Evolutionary conservation across 1,284 basidiomycete genomes (phyloP).

Genomic region (Xanthoconium separans): DNA sequence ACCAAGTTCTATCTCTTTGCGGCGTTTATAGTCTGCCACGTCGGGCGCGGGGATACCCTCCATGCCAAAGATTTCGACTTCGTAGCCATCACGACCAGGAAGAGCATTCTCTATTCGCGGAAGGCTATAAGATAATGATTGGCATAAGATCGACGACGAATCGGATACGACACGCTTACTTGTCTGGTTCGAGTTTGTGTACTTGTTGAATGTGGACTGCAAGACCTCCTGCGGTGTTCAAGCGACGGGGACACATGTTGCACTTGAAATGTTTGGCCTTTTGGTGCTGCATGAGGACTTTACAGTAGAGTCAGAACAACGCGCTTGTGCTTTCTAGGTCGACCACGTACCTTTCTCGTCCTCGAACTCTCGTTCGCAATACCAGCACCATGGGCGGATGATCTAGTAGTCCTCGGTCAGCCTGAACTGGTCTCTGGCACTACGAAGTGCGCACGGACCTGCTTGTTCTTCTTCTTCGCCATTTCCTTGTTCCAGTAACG

Average conservation of each 20-base stretch:
- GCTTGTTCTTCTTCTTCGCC: conserved; percentile 83
- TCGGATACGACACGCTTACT: conserved; percentile 51
- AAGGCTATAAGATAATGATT: conserved; percentile 42
- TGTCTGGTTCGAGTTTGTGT: conserved; percentile 96
- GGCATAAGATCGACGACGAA: conserved; percentile 6
- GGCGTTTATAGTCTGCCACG: conserved; percentile 91
- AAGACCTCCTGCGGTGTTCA: conserved; percentile 96
- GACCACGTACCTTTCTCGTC: conserved; percentile 82
- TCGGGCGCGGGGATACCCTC: conserved; percentile 95
- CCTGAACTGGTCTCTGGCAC: neutral
- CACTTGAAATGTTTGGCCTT: conserved; percentile 99
- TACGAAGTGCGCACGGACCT: conserved; percentile 42
- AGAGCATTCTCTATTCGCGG: conserved; percentile 94
- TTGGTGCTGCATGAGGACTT: conserved; percentile 97
- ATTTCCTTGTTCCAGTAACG: conserved; percentile 35
- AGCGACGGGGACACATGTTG: conserved; percentile 89
- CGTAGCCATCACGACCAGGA: conserved; percentile 95
- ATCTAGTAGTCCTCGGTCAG: conserved; percentile 52
- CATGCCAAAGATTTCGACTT: conserved; percentile 99
- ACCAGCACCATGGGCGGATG: conserved; percentile 96
- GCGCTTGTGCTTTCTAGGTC: neutral
- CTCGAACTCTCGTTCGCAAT: conserved; percentile 98
- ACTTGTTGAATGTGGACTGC: conserved; percentile 99
- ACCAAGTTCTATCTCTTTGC: conserved; percentile 90
- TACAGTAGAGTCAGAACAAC: neutral